These are phyloP conservation scores for Penicillium antarcticum DNA, from an alignment of 495 filamentous ascomycete species.

Conservation along the genomic window DNA sequence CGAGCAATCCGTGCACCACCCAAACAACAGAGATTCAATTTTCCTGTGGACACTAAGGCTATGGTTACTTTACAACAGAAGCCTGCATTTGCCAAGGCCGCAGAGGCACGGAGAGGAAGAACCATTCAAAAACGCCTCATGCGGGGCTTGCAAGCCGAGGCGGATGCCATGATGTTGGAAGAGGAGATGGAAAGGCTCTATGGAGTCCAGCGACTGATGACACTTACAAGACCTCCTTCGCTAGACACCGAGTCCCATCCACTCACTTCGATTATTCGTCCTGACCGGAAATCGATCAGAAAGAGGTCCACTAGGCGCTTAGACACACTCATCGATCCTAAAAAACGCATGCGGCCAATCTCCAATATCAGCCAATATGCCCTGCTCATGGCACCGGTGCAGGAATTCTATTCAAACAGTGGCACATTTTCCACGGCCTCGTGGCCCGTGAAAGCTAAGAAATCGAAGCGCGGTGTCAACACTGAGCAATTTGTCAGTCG, in stretches of 20 bases:
- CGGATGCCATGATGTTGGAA: constrained; percentile 1
- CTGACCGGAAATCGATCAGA: not conserved
- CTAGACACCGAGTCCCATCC: constrained; percentile 7
- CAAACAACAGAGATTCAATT: not conserved
- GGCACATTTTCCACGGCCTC: constrained; percentile 46
- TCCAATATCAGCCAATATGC: constrained; percentile 29
- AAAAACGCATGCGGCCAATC: constrained; percentile 12
- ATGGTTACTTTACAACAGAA: constrained; percentile 41
- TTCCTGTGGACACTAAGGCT: constrained; percentile 31
- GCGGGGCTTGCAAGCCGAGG: constrained; percentile 7
- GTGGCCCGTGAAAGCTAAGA: constrained; percentile 4
- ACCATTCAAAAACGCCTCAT: constrained; percentile 25
- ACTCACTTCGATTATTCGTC: constrained; percentile 27
- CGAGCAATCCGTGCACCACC: not conserved
- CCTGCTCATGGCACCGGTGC: constrained; percentile 47
- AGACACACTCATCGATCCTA: not conserved
- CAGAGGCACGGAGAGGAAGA: constrained; percentile 29
- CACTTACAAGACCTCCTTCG: constrained; percentile 18
- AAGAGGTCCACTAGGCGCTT: not conserved
- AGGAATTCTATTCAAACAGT: constrained; percentile 34
- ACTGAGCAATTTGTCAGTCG: constrained; percentile 27
- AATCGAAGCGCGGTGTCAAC: constrained; percentile 1
- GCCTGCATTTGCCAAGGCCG: constrained; percentile 26
- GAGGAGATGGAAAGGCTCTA: constrained; percentile 1
- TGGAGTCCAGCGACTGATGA: constrained; percentile 33